Base-by-base conservation (phyloP, 257 asterid genomes). In the Eucommia ulmoides region DNA sequence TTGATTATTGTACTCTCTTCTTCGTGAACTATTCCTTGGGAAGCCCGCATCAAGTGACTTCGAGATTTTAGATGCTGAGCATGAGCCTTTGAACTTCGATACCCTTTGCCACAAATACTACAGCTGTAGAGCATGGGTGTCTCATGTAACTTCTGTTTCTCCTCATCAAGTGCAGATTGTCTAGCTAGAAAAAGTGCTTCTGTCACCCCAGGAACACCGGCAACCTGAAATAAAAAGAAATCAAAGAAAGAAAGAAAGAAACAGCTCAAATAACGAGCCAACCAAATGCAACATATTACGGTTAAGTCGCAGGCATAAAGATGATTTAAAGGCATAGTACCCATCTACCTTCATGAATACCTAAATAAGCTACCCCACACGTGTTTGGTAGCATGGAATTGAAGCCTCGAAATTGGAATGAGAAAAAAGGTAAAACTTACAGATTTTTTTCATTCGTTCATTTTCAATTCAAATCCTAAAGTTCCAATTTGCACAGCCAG, bases 171-270 rank as follows among this genome's bases (percentile, higher is more conserved):
- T 15, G 93, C 96, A 54, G 93, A 61, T 69, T 91, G 94, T 54
- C 88, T 77, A 60, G 93, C 93, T 35, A 53, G 33, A 61, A 86
- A 91, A 19, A 86, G 82, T 47, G 78, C 33, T 65, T 91, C 98
- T 8, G 96, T 86, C 60, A 91, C 95, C 46, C 96, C 96, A 20
- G 96, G 98, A 42, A 91, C 94, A 20, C 98, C 96, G 12, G 96
- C 96, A 57, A 91, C 88, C 98, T 91, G 66, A 38, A n/a, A n/a
- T n/a, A n/a, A n/a, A n/a, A n/a, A n/a, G n/a, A n/a, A n/a, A 29
- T 29, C 38, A 29, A 29, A 29, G 38, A 7, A 29, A 29, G 12
- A 5, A 29, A 29, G 12, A 29, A 29, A 29, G 12, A 5, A 29
- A 29, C 7, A 29, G 12, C 7, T 29, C 38, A 29, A 29, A 29